Conservation (phyloP, 2,329 filamentous ascomycete genomes). For the Anisogramma anomala region DNA sequence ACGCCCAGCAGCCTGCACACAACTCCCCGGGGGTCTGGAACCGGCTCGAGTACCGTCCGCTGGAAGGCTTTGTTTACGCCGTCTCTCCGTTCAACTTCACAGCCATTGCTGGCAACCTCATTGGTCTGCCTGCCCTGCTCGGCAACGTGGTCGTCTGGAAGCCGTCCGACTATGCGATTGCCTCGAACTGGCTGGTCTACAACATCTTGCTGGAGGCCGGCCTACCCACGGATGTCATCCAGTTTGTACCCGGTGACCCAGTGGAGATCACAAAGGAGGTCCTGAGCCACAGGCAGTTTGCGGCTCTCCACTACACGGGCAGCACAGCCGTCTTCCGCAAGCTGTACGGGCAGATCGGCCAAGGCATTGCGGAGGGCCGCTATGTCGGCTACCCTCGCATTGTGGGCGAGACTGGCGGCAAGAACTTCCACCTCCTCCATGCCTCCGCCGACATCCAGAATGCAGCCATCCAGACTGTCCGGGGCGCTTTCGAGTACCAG, state of each 20-base stretch:
- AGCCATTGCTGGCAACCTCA: slow-evolving; percentile 80
- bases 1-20: slow-evolving; percentile 75
- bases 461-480: slow-evolving; percentile 34
- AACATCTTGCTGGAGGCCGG: slow-evolving; percentile 85
- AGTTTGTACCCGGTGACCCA: slow-evolving; percentile 84
- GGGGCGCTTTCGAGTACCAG: slow-evolving; percentile 38
- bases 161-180: slow-evolving; percentile 78
- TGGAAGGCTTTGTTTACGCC: slow-evolving; percentile 93
- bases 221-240: slow-evolving; percentile 78
- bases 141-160: slow-evolving; percentile 97
- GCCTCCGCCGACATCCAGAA: slow-evolving; percentile 34
- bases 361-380: slow-evolving; percentile 66
- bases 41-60: slow-evolving; percentile 73
- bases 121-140: slow-evolving; percentile 71
- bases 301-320: slow-evolving; percentile 89
- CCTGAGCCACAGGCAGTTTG: slow-evolving; percentile 67
- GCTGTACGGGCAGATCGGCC: slow-evolving; percentile 76
- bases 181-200: slow-evolving; percentile 85
- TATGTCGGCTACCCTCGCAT: slow-evolving; percentile 61
- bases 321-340: slow-evolving; percentile 84
- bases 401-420: slow-evolving; percentile 40
- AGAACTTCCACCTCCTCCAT: slow-evolving; percentile 42
- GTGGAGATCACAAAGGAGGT: slow-evolving; percentile 70
- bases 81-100: slow-evolving; percentile 97
- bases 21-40: slow-evolving; percentile 84